These are phyloP conservation scores for Candida tropicalis DNA, from an alignment of 1,139 yeast species.

Conservation along the genomic window DNA sequence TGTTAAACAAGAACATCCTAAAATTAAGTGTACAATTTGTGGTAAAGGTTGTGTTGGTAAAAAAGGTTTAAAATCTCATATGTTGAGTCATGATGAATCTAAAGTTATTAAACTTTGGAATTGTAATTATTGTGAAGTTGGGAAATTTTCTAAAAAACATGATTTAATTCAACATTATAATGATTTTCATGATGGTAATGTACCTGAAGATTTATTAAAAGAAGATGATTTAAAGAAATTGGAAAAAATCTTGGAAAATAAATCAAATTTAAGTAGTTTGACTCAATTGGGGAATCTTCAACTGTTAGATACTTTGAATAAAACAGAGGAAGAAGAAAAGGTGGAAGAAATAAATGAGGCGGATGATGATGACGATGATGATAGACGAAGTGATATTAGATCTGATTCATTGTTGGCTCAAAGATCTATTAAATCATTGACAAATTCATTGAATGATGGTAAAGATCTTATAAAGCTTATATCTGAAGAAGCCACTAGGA, in stretches of 20 bases:
- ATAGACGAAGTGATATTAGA: conserved; percentile 12
- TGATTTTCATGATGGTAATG: conserved; percentile 42
- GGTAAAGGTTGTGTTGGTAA: conserved; percentile 76
- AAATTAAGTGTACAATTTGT: conserved; percentile 65
- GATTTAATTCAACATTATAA: conserved; percentile 48
- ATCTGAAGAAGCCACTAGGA: conserved; percentile 36
- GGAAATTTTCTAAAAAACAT: conserved; percentile 36
- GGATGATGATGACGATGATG: conserved; percentile 18
- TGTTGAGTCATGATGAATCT: conserved; percentile 57
- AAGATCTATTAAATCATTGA: conserved; percentile 30
- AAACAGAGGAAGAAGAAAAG: conserved; percentile 10
- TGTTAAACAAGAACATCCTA: conserved; percentile 72
- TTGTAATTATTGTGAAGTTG: conserved; percentile 52
- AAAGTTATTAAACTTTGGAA: conserved; percentile 61
- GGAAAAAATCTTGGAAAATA: conserved; percentile 23
- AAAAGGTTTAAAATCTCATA: conserved; percentile 70
- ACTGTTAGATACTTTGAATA: neutral
- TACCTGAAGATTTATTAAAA: conserved; percentile 37
- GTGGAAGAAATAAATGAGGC: conserved; percentile 20
- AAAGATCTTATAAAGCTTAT: conserved; percentile 40
- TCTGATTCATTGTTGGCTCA: conserved; percentile 24
- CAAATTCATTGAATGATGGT: conserved; percentile 23
- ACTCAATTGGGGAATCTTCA: conserved; percentile 5
- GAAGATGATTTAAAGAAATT: conserved; percentile 27
- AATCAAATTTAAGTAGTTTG: conserved; percentile 8